Evolutionary conservation across 129 eudicot species (phyloP), one percentile per base, ranked within the genome.

Genomic region (Dittrichia graveolens): DNA sequence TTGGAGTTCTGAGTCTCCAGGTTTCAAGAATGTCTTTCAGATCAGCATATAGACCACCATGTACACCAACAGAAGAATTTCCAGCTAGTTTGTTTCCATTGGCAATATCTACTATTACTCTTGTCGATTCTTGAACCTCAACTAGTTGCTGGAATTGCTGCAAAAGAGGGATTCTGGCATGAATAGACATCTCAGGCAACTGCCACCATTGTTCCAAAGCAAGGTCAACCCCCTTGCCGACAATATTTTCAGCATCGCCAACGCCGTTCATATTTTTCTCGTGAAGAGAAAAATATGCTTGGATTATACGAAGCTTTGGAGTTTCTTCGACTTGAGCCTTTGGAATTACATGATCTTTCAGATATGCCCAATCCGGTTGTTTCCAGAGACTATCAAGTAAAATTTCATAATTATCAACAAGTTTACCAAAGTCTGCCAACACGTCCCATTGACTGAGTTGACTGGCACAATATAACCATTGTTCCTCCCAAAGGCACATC

Each of bases 181-280:
- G 94, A 75, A 90, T 64, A 69, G 99, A 95, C 99, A 95, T 95
- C 74, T 95, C 99, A 14, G 99, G 99, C 75, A 95, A 81, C 72
- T 95, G 99, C 99, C 99, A 95, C 99, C 99, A 95, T 79, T 95
- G 97, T 69, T 95, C 99, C 76, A 95, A 78, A 78, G 97, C 99
- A 65, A 90, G 97, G 73, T 91, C 94, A 43, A 90, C 97, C 50
- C 97, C 99, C 80, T 95, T 90, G 12, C 94, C 96, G 38, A 95
- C 97, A 4, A 91, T 83, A 45, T 80, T 95, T 85, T 95, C 97
- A 38, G 97, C 97, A 73, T 95, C 99, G 14, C 83, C 88, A 41
- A 95, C 99, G 47, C 97, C 99, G 75, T 80, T 91, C 8, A 92
- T 78, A 75, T 88, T 90, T 73, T 89, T 95, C 34, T 95, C 97